Evolutionary conservation across 441 rosid genomes (phyloP).

Genomic region (Codiaeum variegatum): DNA sequence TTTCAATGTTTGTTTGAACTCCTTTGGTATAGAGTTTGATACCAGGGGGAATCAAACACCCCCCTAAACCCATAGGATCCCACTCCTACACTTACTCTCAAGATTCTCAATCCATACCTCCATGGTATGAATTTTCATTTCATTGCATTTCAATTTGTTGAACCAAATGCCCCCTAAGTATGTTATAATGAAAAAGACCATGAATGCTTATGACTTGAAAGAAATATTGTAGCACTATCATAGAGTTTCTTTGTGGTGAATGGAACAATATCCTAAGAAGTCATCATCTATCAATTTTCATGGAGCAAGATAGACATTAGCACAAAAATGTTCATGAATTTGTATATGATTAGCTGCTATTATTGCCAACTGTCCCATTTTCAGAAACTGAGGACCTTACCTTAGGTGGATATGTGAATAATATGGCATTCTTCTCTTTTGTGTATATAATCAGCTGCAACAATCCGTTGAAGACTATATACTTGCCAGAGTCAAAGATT

Average conservation of each 20-base stretch:
- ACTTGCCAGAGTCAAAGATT: conserved; percentile 76
- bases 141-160: too few relatives aligned
- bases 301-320: not conserved
- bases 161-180: too few relatives aligned
- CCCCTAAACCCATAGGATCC: too few relatives aligned
- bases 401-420: conserved; percentile 85
- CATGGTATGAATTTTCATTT: too few relatives aligned
- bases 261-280: not conserved
- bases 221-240: not conserved
- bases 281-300: not conserved
- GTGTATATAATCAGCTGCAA: conserved; percentile 79
- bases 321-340: not conserved
- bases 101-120: too few relatives aligned
- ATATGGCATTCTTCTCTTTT: conserved; percentile 87
- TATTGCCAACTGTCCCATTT: conserved; percentile 9
- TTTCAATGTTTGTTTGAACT: too few relatives aligned
- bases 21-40: too few relatives aligned
- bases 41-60: too few relatives aligned
- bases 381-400: conserved; percentile 34
- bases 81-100: too few relatives aligned
- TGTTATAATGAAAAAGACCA: not conserved
- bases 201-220: not conserved
- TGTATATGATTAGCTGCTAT: not conserved
- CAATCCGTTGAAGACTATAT: conserved; percentile 69
- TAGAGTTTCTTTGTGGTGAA: not conserved